Conservation (phyloP, 1,284 basidiomycete species). For the Cutaneotrichosporon cavernicola region DNA sequence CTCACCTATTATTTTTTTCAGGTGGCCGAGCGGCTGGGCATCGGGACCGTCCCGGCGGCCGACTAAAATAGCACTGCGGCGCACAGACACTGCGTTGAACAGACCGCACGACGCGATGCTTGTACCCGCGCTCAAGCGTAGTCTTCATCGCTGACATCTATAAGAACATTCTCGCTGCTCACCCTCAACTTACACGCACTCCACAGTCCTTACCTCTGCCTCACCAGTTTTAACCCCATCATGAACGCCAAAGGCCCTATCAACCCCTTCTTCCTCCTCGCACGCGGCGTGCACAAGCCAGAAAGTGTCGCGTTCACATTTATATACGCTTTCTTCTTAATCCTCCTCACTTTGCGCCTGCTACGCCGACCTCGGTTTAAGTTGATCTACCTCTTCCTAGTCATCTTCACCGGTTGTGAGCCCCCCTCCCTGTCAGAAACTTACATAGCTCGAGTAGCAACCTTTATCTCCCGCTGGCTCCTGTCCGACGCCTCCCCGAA, state of each 20-base stretch:
- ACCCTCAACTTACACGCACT: too few species aligned
- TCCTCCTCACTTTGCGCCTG: conserved; percentile 5
- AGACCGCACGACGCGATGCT: too few species aligned
- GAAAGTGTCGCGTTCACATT: conserved; percentile 12
- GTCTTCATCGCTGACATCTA: too few species aligned
- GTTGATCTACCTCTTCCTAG: conserved; percentile 5
- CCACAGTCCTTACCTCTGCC: too few species aligned
- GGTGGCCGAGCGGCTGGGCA: background rate
- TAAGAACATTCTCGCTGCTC: too few species aligned
- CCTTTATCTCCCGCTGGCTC: conserved; percentile 11
- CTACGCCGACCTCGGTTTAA: background rate
- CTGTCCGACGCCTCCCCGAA: background rate
- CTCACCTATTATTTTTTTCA: background rate
- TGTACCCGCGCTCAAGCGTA: too few species aligned
- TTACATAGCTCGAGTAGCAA: conserved; percentile 17
- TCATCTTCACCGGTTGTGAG: conserved; percentile 9
- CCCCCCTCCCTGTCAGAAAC: too few species aligned
- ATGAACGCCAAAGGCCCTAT: background rate
- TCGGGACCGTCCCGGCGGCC: background rate
- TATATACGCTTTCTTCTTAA: conserved; percentile 4
- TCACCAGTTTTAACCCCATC: too few species aligned
- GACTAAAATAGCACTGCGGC: too few species aligned
- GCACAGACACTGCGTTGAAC: too few species aligned
- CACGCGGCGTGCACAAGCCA: background rate
- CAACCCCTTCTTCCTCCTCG: conserved; percentile 14